Base-by-base conservation (phyloP, 2,329 filamentous ascomycete species). In the Fusarium citri region DNA sequence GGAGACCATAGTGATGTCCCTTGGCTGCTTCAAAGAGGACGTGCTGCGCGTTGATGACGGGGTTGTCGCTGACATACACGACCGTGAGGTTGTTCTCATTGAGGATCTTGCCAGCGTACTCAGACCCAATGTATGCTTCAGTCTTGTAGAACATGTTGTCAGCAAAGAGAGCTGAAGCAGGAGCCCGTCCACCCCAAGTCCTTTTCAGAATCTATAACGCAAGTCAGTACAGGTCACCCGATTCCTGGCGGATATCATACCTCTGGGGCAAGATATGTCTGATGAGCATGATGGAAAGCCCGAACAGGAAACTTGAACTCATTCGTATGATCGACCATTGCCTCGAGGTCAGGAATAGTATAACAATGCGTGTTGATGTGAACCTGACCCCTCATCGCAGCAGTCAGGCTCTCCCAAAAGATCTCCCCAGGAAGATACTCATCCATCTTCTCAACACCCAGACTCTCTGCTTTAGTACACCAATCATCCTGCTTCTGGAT, bases 101-200 rank as follows among this genome's bases (percentile, higher is more conserved):
- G 0, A 92, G 83, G 6, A 88, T 83, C 75, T 91, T 91, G 26
- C 89, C 90, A 3, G 90, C 89, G 63, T 87, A 87, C 75, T 91
- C 88, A 14, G 88, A 91, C 1, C 85, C 90, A 7, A 87, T 81
- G 70, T 90, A 91, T 0, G 89, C 81, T 78, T 92, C 91, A 2
- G 86, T 83, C 78, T 92, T 92, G 83, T 92, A 92, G 76, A 87
- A 91, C 87, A 91, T 91, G 75, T 89, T 91, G 74, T 92, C 89
- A 12, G 90, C 89, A 71, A 92, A 92, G 6, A 91, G 80, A n/a
- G 87, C 90, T 18, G 83, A 86, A 6, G 84, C 86, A n/a, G 85
- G 87, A 18, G 85, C 77, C 1, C 82, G 82, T 15, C 82, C 83
- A 16, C 87, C 87, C 79, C 83, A 89, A 1, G 85, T 84, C 50